Evolutionary conservation across 1,139 yeast genomes (phyloP), one percentile per base, ranked within the genome.

Genomic region (Yamadazyma buinensis): DNA sequence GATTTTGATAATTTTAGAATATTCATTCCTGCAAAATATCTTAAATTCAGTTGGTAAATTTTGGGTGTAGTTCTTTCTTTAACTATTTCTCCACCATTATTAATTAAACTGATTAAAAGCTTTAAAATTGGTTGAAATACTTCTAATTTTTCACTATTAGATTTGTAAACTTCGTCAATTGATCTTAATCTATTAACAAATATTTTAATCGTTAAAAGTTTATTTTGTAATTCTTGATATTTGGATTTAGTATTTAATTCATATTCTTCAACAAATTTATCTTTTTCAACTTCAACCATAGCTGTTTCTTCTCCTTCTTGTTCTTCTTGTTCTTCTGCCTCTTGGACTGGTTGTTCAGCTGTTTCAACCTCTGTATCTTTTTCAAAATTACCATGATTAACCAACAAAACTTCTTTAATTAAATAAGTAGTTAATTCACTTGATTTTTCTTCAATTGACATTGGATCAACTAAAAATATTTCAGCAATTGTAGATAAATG

Each of bases 81-180:
- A 3, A 81, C 75, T 19, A 88, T 72, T 50, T 88, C 96, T n/a
- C 96, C 96, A 31, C 84, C 84, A 52, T 83, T 83, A 3, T 80
- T 77, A 31, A 88, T 75, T 23, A 84, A 62, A 2, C 90, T 77
- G 27, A 75, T 65, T 28, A 87, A 65, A 26, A 86, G 59, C 45
- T 83, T 84, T 40, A 86, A 57, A 0, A 84, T 78, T 7, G 90
- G 87, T 36, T 69, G 75, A 0, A 84, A 77, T 24, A 54, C 54
- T 15, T 49, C 47, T 5, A 46, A 40, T 60, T 64, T 55, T 42
- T 45, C 61, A 41, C 61, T 36, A 10, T 18, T 9, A 52, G 50
- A 34, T 5, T 57, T 56, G 2, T 57, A 64, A 6, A 50, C 30
- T 1, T 51, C 52, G 15, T 65, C 69, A 11, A 71, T 55, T 0